Percentiles rank a stretch among this genome's conserved stretches.
phyloP scores from a whole-genome alignment of 1,139 yeast genomes.

The Yamadazyma friedrichii region DNA sequence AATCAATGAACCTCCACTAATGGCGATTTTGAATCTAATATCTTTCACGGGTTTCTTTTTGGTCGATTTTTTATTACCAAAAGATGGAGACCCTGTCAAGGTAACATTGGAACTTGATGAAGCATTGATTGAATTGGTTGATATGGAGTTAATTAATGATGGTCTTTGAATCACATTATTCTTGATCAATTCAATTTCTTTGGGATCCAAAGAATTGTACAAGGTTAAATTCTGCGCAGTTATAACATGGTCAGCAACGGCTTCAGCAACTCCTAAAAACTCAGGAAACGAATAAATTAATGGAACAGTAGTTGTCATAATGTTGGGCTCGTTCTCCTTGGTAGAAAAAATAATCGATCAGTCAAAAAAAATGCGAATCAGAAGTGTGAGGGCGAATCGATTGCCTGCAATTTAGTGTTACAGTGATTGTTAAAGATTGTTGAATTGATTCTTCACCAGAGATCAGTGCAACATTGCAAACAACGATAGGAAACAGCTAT shows the following conservation, averaged over 20 bases:
- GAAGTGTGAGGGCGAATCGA: too few species aligned
- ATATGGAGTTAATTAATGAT: conserved; percentile 15
- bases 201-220: conserved; percentile 45
- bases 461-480: too few species aligned
- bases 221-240: conserved; percentile 75
- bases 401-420: too few species aligned
- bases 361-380: too few species aligned
- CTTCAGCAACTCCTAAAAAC: conserved; percentile 87
- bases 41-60: conserved; percentile 50
- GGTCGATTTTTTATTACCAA: conserved; percentile 24
- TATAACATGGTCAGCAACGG: conserved; percentile 87
- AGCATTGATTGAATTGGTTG: conserved; percentile 13
- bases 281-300: conserved; percentile 88
- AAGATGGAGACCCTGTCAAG: conserved; percentile 7
- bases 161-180: conserved; percentile 20
- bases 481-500: too few species aligned
- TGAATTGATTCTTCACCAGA: too few species aligned
- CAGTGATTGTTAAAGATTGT: neutral
- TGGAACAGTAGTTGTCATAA: conserved; percentile 91
- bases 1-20: conserved; percentile 89
- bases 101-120: conserved; percentile 3
- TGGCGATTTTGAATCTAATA: conserved; percentile 81
- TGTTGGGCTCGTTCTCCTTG: too few species aligned
- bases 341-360: neutral
- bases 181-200: conserved; percentile 29